phyloP scores from a whole-genome alignment of 1,139 yeast genomes.

The Kazachstania sp. region DNA sequence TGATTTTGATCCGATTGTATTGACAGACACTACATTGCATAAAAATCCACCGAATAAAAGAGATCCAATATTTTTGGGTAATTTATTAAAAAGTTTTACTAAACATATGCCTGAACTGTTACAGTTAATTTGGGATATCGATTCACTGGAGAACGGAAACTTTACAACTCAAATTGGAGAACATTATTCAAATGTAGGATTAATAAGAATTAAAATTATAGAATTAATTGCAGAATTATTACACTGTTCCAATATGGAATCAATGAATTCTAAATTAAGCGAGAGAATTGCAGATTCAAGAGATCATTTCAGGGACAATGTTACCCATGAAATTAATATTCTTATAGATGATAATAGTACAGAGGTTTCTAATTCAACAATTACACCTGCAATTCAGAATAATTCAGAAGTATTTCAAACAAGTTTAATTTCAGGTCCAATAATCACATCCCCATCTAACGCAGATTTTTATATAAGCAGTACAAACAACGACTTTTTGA shows the following conservation, averaged over 20 bases:
- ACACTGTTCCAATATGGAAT: conserved; percentile 95
- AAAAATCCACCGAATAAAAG: conserved; percentile 88
- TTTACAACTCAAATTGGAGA: conserved; percentile 23
- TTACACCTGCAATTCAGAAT: background rate
- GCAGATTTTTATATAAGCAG: too few species aligned
- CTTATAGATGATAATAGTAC: background rate
- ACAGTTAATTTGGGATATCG: conserved; percentile 22
- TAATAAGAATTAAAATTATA: conserved; percentile 88
- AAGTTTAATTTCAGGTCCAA: background rate
- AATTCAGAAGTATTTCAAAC: background rate
- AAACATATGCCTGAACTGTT: conserved; percentile 37
- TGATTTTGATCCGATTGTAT: conserved; percentile 84
- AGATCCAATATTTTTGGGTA: conserved; percentile 54
- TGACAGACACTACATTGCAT: conserved; percentile 64
- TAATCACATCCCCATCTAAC: too few species aligned
- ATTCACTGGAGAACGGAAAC: conserved; percentile 8
- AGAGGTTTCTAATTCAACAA: background rate
- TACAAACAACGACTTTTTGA: conserved; percentile 47
- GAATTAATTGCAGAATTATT: conserved; percentile 89
- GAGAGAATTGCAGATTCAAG: conserved; percentile 68
- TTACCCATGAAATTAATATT: background rate
- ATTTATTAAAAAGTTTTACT: conserved; percentile 30
- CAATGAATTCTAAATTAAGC: conserved; percentile 80
- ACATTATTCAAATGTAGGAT: conserved; percentile 69
- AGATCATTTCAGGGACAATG: conserved; percentile 15